Evolutionary conservation across 306 rosid species (phyloP), one percentile per base, ranked within the genome.

Genomic region (Argentina anserina): DNA sequence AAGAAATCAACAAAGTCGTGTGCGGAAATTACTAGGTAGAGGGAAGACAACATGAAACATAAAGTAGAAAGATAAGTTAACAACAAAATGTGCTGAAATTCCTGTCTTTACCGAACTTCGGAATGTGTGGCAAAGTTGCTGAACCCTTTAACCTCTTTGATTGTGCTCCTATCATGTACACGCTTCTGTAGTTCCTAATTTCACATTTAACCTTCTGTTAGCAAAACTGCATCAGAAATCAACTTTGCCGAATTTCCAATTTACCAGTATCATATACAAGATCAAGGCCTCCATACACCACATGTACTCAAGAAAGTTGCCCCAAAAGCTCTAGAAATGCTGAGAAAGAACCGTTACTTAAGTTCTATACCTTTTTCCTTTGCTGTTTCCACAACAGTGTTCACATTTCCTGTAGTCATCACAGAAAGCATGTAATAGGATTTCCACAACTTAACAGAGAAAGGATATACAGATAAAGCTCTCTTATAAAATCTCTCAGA

Each of bases 391-490:
- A 84, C 41, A 64, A 83, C 84, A 79, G 74, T 66, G 21, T 83
- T 71, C 20, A 70, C 75, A 59, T 84, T 83, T 50, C 87, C 98
- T 17, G 52, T 59, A 69, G 69, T 63, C 82, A 13, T 79, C 82
- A 15, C 74, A 39, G 72, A 49, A 41, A 81, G 80, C 59, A 70
- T 71, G 61, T 55, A 78, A 83, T 78, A 87, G 60, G 80, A 88
- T 65, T 81, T 82, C 98, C 94, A 89, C 84, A 94, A 65, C 82
- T 77, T 80, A 1, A 86, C 59, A 64, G 97, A 91, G 66, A 91
- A 91, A 14, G 98, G 96, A 81, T 91, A 91, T 62, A 85, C 94
- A 2, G 83, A 76, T 56, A 94, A 67, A 50, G 92, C 98, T 77
- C 82, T 80, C 69, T 75, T 79, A 78, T 84, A 87, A 82, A 94